phyloP scores from a whole-genome alignment of 768 basidiomycete species.

The Russula earlei region DNA sequence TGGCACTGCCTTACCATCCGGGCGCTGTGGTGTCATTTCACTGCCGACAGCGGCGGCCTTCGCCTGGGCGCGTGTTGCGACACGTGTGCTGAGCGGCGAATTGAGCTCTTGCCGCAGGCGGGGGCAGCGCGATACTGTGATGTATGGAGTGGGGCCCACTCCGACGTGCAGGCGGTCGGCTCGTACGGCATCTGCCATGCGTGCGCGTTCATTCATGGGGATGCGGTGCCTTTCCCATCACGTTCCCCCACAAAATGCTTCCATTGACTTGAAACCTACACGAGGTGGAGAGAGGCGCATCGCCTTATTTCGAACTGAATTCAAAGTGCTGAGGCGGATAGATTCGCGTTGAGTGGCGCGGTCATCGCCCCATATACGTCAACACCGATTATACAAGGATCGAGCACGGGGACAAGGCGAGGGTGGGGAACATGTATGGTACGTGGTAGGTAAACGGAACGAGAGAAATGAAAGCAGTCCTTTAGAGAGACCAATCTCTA shows the following conservation, averaged over 20 bases:
- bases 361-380: neutral
- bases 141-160: neutral
- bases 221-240: neutral
- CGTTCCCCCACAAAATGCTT: neutral
- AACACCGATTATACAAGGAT: neutral
- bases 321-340: neutral
- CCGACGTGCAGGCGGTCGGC: neutral
- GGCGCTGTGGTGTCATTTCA: neutral
- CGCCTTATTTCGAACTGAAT: neutral
- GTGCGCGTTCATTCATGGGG: neutral
- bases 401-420: neutral
- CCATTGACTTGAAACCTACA: neutral
- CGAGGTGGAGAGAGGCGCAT: neutral
- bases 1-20: neutral
- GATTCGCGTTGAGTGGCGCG: no score
- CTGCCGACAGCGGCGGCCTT: neutral
- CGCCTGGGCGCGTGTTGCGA: neutral
- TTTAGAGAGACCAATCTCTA: neutral
- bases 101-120: neutral
- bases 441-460: neutral
- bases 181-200: neutral
- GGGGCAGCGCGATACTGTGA: no score
- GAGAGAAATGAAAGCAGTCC: neutral
- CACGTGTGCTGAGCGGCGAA: conserved; percentile 10
- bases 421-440: neutral